These are phyloP conservation scores for Zygoascus biomembranicola DNA, from an alignment of 805 yeast genomes.

Conservation along the genomic window DNA sequence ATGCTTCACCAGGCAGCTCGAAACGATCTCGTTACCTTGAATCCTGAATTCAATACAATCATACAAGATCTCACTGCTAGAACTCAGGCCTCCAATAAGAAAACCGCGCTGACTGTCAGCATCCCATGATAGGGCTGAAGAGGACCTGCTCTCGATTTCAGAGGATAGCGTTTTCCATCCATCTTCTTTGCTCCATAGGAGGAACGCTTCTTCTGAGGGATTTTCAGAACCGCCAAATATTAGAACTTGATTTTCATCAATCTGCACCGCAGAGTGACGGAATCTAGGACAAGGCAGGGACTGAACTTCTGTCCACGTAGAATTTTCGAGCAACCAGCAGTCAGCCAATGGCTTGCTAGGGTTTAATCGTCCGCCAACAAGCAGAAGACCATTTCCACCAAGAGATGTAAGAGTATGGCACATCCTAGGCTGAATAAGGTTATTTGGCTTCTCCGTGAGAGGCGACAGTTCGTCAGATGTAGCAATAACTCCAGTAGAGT, in stretches of 20 bases:
- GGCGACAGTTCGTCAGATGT: not conserved
- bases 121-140: conserved; percentile 33
- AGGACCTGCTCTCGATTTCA: conserved; percentile 22
- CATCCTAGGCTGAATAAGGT: conserved; percentile 37
- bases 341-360: conserved; percentile 45
- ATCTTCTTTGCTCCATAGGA: conserved; percentile 10
- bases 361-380: conserved; percentile 61
- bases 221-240: conserved; percentile 43
- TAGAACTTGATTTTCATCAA: conserved; percentile 29
- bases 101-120: conserved; percentile 28
- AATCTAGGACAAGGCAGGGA: conserved; percentile 40
- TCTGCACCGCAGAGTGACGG: conserved; percentile 40
- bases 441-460: not conserved
- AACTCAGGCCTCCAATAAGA: conserved; percentile 31
- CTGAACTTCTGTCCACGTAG: conserved; percentile 35
- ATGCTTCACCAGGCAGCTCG: conserved; percentile 27
- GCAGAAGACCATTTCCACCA: conserved; percentile 20
- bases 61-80: conserved; percentile 3
- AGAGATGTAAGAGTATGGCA: conserved; percentile 45
- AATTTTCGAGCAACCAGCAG: conserved; percentile 32
- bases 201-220: conserved; percentile 9
- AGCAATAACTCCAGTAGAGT: conserved; percentile 7
- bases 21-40: conserved; percentile 17
- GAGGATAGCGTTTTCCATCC: conserved; percentile 20
- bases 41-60: conserved; percentile 15